Evolutionary conservation across 192 early-diverging fungal genomes (phyloP), one percentile per base, ranked within the genome.

Genomic region (Backusella macrospora): DNA sequence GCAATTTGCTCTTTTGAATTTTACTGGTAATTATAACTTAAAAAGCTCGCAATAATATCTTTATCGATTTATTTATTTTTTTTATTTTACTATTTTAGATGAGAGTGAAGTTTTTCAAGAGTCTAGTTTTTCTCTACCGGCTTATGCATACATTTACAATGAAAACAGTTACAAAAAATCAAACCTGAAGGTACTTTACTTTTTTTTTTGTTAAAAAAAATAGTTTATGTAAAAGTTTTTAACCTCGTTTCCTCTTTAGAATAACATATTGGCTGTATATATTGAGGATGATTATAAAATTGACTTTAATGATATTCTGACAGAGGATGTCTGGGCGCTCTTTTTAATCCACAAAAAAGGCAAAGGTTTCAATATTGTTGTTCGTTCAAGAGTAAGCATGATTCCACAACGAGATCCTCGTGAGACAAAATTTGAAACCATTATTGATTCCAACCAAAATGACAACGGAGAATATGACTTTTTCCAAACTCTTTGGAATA

Each of bases 341-440:
- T 15, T 68, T 34, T 47, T 68, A 26, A 23, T 68, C 6, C 65
- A 40, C 15, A 68, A 68, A 43, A 43, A 68, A 68, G 23, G 23
- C 1, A 45, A 45, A 6, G 67, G 67, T 13, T 68, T 46, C 26
- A 68, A 68, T 9, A 21, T 13, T 47, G 44, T 29, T 16, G 44
- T 68, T 68, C 67, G 67, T 26, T 39, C 67, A 43, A 68, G 26
- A 15, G 44, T 43, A 29, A 29, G 10, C 26, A 45, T 68, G 42
- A 47, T 44, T 44, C 67, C 67, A 16, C 43, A 47, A 3, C 42
- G 67, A 15, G 67, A 68, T 34, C 12, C 23, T 68, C 67, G 67
- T 68, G 67, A 68, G 21, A 47, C 45, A 15, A 44, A 68, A 47
- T 68, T 46, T 68, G 67, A 68, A 68, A 45, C 44, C 26, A 68